phyloP scores from a whole-genome alignment of 306 rosid species.

The Comarum palustre region DNA sequence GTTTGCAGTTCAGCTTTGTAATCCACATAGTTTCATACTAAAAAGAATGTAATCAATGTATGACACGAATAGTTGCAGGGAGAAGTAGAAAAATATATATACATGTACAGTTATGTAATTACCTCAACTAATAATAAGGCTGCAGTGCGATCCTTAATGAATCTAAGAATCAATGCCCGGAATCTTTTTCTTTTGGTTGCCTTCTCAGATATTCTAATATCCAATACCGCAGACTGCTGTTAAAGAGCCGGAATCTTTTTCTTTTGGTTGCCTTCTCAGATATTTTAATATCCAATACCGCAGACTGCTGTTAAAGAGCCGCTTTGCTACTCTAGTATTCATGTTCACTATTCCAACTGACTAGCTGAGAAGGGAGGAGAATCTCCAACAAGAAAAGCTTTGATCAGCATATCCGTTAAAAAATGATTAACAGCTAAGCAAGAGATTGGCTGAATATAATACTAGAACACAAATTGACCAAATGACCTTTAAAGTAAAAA shows the following conservation, averaged over 20 bases:
- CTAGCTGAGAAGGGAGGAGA: slow-evolving; percentile 72
- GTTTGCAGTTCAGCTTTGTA: background rate
- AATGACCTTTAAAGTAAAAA: background rate
- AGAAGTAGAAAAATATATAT: background rate
- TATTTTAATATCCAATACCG: slow-evolving; percentile 89
- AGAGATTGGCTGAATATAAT: slow-evolving; percentile 4
- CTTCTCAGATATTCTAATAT: slow-evolving; percentile 77
- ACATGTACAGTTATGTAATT: slow-evolving; percentile 20
- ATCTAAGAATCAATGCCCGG: slow-evolving; percentile 73
- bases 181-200: slow-evolving; percentile 65
- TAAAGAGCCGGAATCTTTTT: slow-evolving; percentile 62
- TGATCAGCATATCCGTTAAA: slow-evolving; percentile 43
- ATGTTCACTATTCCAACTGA: slow-evolving; percentile 67
- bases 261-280: slow-evolving; percentile 80
- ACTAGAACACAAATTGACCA: background rate
- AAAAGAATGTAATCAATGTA: background rate
- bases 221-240: slow-evolving; percentile 84
- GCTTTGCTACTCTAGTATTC: slow-evolving; percentile 59
- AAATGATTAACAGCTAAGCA: background rate
- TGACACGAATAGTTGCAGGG: background rate
- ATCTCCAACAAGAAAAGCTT: slow-evolving; percentile 76
- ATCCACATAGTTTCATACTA: background rate
- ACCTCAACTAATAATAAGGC: slow-evolving; percentile 83
- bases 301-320: slow-evolving; percentile 62
- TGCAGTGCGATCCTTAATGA: slow-evolving; percentile 82